These are phyloP conservation scores for Pichia sp. DNA, from an alignment of 1,139 yeast genomes.

Conservation along the genomic window DNA sequence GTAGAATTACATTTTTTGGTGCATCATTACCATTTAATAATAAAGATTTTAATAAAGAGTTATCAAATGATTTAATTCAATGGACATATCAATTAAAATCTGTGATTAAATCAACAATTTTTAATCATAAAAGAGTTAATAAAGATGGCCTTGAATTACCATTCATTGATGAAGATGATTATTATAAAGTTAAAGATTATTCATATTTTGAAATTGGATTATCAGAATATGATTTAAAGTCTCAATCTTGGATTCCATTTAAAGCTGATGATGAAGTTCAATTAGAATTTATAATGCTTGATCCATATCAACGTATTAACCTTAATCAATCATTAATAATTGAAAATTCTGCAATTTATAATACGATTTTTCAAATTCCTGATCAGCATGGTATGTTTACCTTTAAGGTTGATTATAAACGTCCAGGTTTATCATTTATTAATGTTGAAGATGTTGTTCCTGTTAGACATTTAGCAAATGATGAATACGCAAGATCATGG, in stretches of 20 bases:
- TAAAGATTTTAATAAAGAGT: not conserved
- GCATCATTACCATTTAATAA: conserved; percentile 46
- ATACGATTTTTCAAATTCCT: conserved; percentile 64
- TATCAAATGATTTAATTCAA: conserved; percentile 42
- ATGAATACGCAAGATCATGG: conserved; percentile 92
- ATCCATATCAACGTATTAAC: conserved; percentile 84
- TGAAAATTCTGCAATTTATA: conserved; percentile 36
- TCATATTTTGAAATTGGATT: conserved; percentile 60
- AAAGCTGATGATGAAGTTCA: conserved; percentile 44
- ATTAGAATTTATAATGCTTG: conserved; percentile 82
- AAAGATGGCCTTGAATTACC: conserved; percentile 23
- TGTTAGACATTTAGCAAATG: conserved; percentile 90
- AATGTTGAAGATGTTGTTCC: conserved; percentile 67
- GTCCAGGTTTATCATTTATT: conserved; percentile 70
- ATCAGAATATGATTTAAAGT: conserved; percentile 50
- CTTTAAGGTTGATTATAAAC: conserved; percentile 69
- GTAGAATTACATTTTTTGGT: conserved; percentile 81
- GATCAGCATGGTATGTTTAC: conserved; percentile 98
- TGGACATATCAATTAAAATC: conserved; percentile 73
- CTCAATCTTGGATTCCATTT: conserved; percentile 59
- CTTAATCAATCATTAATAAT: conserved; percentile 33
- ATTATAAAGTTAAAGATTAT: conserved; percentile 69
- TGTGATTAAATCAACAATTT: conserved; percentile 52
- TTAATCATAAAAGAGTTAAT: conserved; percentile 46
- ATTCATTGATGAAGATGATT: conserved; percentile 17